Percentiles rank a stretch among this genome's conserved stretches.
Conservation (phyloP, 1,139 yeast species). For the Magnusiomyces sp. region DNA sequence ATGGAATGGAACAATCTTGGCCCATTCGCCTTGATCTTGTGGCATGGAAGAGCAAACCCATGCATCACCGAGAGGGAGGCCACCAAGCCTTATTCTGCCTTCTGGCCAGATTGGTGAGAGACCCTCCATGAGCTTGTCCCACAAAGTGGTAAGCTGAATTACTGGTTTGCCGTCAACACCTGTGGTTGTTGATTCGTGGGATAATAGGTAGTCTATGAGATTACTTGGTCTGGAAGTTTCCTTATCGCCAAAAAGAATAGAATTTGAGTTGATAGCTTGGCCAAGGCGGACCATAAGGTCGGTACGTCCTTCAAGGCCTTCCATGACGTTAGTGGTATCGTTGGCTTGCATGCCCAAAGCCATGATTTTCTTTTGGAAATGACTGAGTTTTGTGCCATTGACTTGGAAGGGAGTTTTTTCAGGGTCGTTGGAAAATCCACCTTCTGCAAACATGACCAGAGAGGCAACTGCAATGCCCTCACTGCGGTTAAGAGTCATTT, state of each 20-base stretch:
- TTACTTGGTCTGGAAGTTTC: slow-evolving; percentile 45
- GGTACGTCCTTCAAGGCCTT: slow-evolving; percentile 46
- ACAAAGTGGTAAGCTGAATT: slow-evolving; percentile 39
- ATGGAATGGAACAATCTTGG: slow-evolving; percentile 47
- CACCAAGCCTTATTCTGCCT: slow-evolving; percentile 42
- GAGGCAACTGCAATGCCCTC: slow-evolving; percentile 57
- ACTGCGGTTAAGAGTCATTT: slow-evolving; percentile 36
- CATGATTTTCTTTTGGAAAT: slow-evolving; percentile 25
- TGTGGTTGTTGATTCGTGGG: slow-evolving; percentile 15
- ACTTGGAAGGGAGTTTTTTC: slow-evolving; percentile 33
- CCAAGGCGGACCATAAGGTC: slow-evolving; percentile 41
- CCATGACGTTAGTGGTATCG: slow-evolving; percentile 36
- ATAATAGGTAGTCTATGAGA: slow-evolving; percentile 39
- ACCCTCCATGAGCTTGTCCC: slow-evolving; percentile 47
- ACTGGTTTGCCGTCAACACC: neutral
- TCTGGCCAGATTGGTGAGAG: slow-evolving; percentile 52
- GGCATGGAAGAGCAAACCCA: slow-evolving; percentile 40
- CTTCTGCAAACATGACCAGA: slow-evolving; percentile 43
- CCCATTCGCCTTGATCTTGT: slow-evolving; percentile 23
- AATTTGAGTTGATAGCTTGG: slow-evolving; percentile 33
- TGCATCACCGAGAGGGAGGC: slow-evolving; percentile 48
- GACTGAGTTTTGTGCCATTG: slow-evolving; percentile 29
- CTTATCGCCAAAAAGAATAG: slow-evolving; percentile 36
- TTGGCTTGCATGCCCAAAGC: slow-evolving; percentile 39
- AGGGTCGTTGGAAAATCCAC: slow-evolving; percentile 36